Evolutionary conservation across 1,139 yeast species (phyloP).

Genomic region (Suhomyces choctaworum): DNA sequence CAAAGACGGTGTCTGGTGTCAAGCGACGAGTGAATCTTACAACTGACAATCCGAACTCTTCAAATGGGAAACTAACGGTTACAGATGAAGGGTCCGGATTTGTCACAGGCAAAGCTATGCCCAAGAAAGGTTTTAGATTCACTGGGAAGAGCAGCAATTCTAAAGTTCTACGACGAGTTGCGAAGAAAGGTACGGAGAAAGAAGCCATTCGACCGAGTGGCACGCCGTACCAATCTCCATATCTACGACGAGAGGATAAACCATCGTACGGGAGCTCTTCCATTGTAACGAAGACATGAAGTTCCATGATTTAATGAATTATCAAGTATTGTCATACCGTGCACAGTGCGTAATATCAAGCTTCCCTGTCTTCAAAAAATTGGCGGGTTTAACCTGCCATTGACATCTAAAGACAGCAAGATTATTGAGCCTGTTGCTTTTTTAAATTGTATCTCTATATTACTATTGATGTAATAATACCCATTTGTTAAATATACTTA

Average conservation of each 20-base stretch:
- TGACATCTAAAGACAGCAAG: conserved; percentile 1
- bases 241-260: conserved; percentile 19
- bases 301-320: conserved; percentile 2
- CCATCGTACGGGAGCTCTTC: conserved; percentile 15
- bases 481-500: too few species aligned
- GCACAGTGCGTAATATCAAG: neutral
- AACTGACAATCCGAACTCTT: conserved; percentile 5
- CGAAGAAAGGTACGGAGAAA: conserved; percentile 4
- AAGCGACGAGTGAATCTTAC: conserved; percentile 1
- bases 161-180: conserved; percentile 8
- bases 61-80: conserved; percentile 19
- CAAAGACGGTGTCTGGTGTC: neutral
- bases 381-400: conserved; percentile 4
- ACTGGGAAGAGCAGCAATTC: conserved; percentile 8
- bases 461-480: too few species aligned
- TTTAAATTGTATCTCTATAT: too few species aligned
- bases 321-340: neutral
- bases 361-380: neutral
- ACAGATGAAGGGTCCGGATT: conserved; percentile 8
- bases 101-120: conserved; percentile 1
- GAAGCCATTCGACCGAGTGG: conserved; percentile 7
- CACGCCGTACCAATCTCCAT: conserved; percentile 1
- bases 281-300: conserved; percentile 4
- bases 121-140: conserved; percentile 6
- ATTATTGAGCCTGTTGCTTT: conserved; percentile 3